Evolutionary conservation across 2,329 filamentous ascomycete species (phyloP).

Genomic region (Purpureocillium takamizusanense): DNA sequence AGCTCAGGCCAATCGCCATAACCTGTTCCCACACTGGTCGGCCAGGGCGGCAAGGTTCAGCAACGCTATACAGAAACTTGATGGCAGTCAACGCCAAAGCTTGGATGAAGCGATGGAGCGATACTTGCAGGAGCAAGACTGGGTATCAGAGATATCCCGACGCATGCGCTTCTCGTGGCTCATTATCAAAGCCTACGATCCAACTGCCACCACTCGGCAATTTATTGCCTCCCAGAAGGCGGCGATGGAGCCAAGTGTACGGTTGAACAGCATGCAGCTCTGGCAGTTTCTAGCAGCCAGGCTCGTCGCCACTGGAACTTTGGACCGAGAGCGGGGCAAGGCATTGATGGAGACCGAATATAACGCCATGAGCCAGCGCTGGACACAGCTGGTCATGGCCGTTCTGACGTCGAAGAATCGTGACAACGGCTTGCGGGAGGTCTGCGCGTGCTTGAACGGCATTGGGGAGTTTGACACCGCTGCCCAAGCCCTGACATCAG

Average conservation of each 20-base stretch:
- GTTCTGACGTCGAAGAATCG: conserved; percentile 2
- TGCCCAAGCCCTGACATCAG: conserved; percentile 3
- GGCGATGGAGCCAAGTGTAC: background rate
- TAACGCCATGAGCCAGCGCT: conserved; percentile 9
- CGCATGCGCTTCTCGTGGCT: conserved; percentile 13
- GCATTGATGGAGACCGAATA: conserved; percentile 6
- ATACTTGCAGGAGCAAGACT: conserved; percentile 7
- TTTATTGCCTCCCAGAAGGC: conserved; percentile 7
- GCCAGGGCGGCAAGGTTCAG: conserved; percentile 9
- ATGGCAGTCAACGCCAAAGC: conserved; percentile 3
- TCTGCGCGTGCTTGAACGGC: conserved; percentile 7
- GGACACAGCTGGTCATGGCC: conserved; percentile 8
- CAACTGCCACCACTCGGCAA: conserved; percentile 4
- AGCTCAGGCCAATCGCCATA: conserved; percentile 11
- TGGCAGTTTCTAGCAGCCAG: conserved; percentile 13
- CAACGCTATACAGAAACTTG: conserved; percentile 7
- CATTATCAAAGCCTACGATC: conserved; percentile 10
- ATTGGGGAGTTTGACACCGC: conserved; percentile 9
- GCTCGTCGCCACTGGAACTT: conserved; percentile 3
- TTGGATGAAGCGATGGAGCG: conserved; percentile 6
- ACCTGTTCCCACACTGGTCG: conserved; percentile 8
- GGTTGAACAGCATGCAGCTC: conserved; percentile 9
- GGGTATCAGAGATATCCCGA: conserved; percentile 1
- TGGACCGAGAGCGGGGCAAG: conserved; percentile 3
- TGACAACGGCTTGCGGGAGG: conserved; percentile 4